These are phyloP conservation scores for Juglanconis juglandina DNA, from an alignment of 2,329 filamentous ascomycete species.

Conservation along the genomic window DNA sequence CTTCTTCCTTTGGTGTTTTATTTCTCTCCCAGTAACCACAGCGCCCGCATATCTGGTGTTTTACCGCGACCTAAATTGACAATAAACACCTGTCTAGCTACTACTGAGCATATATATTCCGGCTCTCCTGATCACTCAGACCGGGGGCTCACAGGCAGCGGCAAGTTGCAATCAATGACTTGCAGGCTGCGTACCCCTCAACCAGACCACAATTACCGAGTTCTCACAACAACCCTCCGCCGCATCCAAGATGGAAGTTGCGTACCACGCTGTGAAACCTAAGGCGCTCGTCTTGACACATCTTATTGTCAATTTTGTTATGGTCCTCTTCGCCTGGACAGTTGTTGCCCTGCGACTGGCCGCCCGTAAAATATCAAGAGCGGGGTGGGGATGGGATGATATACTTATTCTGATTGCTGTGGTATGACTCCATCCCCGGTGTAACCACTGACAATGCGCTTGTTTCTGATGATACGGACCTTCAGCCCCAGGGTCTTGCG, in stretches of 20 bases:
- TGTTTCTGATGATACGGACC: neutral
- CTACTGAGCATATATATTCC: too few species aligned
- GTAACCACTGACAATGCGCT: neutral
- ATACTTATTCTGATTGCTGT: conserved; percentile 22
- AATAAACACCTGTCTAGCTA: too few species aligned
- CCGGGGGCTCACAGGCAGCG: too few species aligned
- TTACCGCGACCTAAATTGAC: too few species aligned
- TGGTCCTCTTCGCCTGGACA: conserved; percentile 22
- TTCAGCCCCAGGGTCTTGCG: conserved; percentile 26
- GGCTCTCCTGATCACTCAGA: too few species aligned
- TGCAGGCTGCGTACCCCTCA: too few species aligned
- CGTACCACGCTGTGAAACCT: neutral
- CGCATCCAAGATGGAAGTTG: neutral
- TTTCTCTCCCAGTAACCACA: too few species aligned
- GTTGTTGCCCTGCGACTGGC: conserved; percentile 25
- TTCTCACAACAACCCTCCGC: too few species aligned
- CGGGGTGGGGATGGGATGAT: conserved; percentile 35
- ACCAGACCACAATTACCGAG: too few species aligned
- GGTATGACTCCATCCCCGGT: neutral
- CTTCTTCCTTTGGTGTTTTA: too few species aligned
- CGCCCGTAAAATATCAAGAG: conserved; percentile 24
- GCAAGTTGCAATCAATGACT: too few species aligned
- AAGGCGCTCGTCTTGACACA: conserved; percentile 22
- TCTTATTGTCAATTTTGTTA: conserved; percentile 25
- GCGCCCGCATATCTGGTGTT: too few species aligned